A percentile compares a stretch with the other conserved stretches of the same genome.
phyloP scores from a whole-genome alignment of 2,329 filamentous ascomycete species.

The Cercospora sp. region DNA sequence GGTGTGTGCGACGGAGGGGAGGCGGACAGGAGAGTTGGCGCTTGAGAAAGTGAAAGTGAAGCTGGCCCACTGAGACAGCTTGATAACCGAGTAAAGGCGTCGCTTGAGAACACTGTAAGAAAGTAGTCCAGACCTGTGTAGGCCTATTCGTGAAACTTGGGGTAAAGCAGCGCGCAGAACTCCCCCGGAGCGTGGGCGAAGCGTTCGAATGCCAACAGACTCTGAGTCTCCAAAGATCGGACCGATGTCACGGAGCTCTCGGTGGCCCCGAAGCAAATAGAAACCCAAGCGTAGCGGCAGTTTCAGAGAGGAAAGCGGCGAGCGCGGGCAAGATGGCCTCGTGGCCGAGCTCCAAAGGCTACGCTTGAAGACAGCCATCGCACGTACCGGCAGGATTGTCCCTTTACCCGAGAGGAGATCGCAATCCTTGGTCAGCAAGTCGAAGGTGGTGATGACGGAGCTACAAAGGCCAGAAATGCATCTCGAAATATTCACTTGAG shows the following conservation, averaged over 20 bases:
- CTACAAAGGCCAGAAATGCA: not conserved
- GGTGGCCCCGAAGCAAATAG: not conserved
- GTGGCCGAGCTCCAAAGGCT: not conserved
- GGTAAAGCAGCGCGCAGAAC: too few species aligned
- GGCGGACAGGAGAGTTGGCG: not conserved
- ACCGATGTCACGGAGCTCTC: not conserved
- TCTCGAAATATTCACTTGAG: too few species aligned
- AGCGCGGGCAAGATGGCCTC: not conserved
- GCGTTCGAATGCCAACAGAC: not conserved
- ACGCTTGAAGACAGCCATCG: not conserved
- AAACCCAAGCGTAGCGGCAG: not conserved
- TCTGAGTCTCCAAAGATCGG: not conserved
- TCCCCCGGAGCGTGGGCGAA: not conserved
- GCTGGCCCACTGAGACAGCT: not conserved
- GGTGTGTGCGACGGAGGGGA: not conserved
- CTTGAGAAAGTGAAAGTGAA: not conserved
- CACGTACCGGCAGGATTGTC: not conserved
- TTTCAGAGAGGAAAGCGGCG: not conserved
- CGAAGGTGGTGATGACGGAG: not conserved
- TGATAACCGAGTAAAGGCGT: not conserved
- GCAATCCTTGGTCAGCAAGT: not conserved
- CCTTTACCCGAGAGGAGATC: not conserved
- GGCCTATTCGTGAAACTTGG: not conserved
- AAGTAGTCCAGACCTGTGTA: not conserved
- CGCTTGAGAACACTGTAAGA: not conserved